phyloP scores from a whole-genome alignment of 345 rosid genomes.

The Salix caprea region DNA sequence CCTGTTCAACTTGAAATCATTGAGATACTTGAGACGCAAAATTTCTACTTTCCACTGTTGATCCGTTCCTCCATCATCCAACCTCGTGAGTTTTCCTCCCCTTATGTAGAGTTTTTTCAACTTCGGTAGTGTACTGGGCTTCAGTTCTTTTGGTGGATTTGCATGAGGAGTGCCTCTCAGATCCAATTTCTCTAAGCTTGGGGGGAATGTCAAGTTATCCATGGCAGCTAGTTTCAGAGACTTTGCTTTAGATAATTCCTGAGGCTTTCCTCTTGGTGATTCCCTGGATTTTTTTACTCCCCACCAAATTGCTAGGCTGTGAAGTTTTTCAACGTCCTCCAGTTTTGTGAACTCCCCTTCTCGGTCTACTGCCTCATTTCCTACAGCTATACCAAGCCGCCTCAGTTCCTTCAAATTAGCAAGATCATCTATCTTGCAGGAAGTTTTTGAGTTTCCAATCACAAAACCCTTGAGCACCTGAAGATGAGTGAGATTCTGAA shows the following conservation, averaged over 20 bases:
- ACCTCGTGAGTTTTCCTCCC: background rate
- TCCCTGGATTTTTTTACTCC: background rate
- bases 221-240: background rate
- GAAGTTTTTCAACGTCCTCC: background rate
- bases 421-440: slow-evolving; percentile 7
- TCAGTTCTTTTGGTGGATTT: background rate
- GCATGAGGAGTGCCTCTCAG: slow-evolving; percentile 1
- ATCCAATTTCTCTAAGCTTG: background rate
- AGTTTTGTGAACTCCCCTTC: background rate
- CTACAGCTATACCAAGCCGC: slow-evolving; percentile 8
- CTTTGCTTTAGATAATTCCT: background rate
- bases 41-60: background rate
- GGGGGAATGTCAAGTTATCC: background rate
- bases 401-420: slow-evolving; percentile 6
- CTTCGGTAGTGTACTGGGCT: background rate
- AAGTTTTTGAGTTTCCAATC: slow-evolving; percentile 10
- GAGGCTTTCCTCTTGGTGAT: background rate
- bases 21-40: background rate
- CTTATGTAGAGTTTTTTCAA: background rate
- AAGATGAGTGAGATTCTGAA: slow-evolving; percentile 20
- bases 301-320: slow-evolving; percentile 15
- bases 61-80: background rate
- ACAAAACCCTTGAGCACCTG: slow-evolving; percentile 38
- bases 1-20: background rate
- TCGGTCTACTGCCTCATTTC: background rate